A percentile compares a stretch with the other conserved stretches of the same genome.
Evolutionary conservation across 768 basidiomycete genomes (phyloP).

Genomic region (Phaeotremella skinneri): DNA sequence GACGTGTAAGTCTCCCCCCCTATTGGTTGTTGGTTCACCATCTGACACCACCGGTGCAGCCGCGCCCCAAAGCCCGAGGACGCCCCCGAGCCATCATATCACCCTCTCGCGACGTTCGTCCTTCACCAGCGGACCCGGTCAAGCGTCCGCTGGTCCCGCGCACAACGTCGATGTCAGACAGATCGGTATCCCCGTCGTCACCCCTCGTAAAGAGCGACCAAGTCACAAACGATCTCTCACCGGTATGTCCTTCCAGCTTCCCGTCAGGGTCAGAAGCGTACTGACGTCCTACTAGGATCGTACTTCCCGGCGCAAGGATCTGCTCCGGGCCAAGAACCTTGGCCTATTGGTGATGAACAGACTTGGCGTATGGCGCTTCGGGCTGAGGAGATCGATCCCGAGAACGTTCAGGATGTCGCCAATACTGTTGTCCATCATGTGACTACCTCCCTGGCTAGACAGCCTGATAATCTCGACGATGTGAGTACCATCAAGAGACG

Average conservation of each 20-base stretch:
- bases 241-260: constrained; percentile 21
- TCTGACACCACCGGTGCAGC: background rate
- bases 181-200: constrained; percentile 43
- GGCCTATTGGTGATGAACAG: constrained; percentile 52
- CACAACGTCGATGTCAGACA: constrained; percentile 32
- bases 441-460: constrained; percentile 74
- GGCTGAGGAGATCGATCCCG: constrained; percentile 39
- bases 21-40: no score
- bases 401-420: constrained; percentile 40
- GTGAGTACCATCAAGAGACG: constrained; percentile 26
- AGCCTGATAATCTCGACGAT: constrained; percentile 78
- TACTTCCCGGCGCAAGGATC: constrained; percentile 48
- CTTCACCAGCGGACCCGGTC: constrained; percentile 30
- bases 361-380: constrained; percentile 51
- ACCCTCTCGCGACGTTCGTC: constrained; percentile 42
- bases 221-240: constrained; percentile 41
- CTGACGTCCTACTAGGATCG: constrained; percentile 27
- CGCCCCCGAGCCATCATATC: constrained; percentile 39
- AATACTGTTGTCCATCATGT: constrained; percentile 47
- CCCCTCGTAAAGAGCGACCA: constrained; percentile 44
- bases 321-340: constrained; percentile 30
- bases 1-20: no score
- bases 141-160: constrained; percentile 16
- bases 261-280: background rate
- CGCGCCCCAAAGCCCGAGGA: constrained; percentile 12